Evolutionary conservation across 805 yeast species (phyloP).

Genomic region (Candida chilensis): DNA sequence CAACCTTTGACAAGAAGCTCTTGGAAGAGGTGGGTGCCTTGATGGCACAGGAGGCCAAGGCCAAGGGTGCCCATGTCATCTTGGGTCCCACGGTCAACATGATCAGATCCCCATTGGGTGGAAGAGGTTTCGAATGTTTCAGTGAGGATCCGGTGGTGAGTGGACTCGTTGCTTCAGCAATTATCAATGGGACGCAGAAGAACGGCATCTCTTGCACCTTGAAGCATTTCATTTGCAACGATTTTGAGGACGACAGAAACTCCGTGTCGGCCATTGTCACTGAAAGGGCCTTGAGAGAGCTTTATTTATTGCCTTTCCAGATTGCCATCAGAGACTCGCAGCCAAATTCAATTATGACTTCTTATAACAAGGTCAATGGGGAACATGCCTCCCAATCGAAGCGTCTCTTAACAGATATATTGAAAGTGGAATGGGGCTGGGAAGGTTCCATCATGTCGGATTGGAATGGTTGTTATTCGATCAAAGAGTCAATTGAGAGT

Average conservation of each 20-base stretch:
- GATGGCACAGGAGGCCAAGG: slow-evolving; percentile 45
- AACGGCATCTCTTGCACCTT: slow-evolving; percentile 43
- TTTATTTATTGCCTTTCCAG: slow-evolving; percentile 56
- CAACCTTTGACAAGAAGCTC: slow-evolving; percentile 45
- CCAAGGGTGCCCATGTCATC: slow-evolving; percentile 42
- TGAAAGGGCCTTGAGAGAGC: slow-evolving; percentile 56
- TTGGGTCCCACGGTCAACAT: slow-evolving; percentile 45
- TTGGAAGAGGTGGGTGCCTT: slow-evolving; percentile 37
- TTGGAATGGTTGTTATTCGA: slow-evolving; percentile 52
- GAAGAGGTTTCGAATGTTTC: slow-evolving; percentile 55
- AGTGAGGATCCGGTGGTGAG: slow-evolving; percentile 50
- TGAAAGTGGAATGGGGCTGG: slow-evolving; percentile 49
- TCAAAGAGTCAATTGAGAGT: slow-evolving; percentile 34
- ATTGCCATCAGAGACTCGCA: slow-evolving; percentile 41
- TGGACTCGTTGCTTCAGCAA: slow-evolving; percentile 34
- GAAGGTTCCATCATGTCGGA: slow-evolving; percentile 53
- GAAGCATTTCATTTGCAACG: slow-evolving; percentile 59
- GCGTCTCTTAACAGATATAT: slow-evolving; percentile 30
- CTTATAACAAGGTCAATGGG: slow-evolving; percentile 58
- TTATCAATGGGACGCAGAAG: slow-evolving; percentile 46
- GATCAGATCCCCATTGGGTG: slow-evolving; percentile 50
- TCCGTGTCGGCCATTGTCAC: slow-evolving; percentile 39
- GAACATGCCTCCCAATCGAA: slow-evolving; percentile 42
- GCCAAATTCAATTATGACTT: slow-evolving; percentile 52
- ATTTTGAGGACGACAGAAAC: slow-evolving; percentile 47